Conservation (phyloP, 140 eudicot genomes). For the Artemisia princeps region DNA sequence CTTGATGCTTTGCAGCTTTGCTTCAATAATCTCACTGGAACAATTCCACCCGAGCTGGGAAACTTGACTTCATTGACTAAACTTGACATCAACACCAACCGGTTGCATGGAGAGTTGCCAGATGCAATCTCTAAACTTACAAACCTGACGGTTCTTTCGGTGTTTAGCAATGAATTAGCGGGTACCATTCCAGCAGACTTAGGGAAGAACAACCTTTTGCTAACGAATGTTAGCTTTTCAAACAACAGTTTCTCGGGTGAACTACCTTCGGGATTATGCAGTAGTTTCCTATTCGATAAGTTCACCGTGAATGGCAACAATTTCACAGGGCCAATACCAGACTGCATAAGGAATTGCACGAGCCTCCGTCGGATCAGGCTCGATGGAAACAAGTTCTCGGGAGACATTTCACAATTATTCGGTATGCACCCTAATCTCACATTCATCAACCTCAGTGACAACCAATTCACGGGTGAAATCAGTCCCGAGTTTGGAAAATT, state of each 20-base stretch:
- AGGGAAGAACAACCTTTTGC: slow-evolving; percentile 40
- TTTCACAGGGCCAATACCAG: slow-evolving; percentile 57
- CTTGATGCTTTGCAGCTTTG: slow-evolving; percentile 40
- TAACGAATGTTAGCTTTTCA: slow-evolving; percentile 56
- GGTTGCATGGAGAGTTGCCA: slow-evolving; percentile 60
- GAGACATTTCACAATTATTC: slow-evolving; percentile 61
- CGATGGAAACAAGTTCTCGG: slow-evolving; percentile 70
- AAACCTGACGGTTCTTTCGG: slow-evolving; percentile 36
- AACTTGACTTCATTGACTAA: slow-evolving; percentile 38
- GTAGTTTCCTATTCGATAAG: slow-evolving; percentile 40
- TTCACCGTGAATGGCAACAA: slow-evolving; percentile 62
- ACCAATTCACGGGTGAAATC: slow-evolving; percentile 65
- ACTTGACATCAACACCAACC: slow-evolving; percentile 59
- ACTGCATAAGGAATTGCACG: slow-evolving; percentile 62
- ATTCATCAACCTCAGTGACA: slow-evolving; percentile 45
- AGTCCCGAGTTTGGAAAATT: slow-evolving; percentile 47
- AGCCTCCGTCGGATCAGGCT: slow-evolving; percentile 47
- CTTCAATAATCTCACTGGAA: slow-evolving; percentile 55
- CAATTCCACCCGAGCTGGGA: slow-evolving; percentile 54
- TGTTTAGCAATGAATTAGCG: slow-evolving; percentile 43
- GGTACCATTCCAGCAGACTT: slow-evolving; percentile 61
- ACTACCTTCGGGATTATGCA: slow-evolving; percentile 62
- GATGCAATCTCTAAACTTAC: slow-evolving; percentile 43
- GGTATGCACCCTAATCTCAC: slow-evolving; percentile 58
- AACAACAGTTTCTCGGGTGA: slow-evolving; percentile 70